Base-by-base conservation (phyloP, 306 rosid species). In the Cotoneaster glaucophyllus region DNA sequence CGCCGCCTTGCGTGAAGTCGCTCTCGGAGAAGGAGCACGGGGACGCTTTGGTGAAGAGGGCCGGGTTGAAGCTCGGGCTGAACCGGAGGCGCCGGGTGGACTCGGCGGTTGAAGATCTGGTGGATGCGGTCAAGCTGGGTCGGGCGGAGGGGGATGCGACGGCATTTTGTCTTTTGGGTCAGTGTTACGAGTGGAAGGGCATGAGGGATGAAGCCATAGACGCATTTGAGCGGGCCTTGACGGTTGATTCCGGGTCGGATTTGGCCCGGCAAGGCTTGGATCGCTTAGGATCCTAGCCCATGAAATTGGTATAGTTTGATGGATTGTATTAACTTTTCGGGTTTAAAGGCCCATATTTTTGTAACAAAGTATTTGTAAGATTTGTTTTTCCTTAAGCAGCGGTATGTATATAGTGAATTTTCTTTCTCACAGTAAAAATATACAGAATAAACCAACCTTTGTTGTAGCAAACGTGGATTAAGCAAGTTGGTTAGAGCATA, bases 171-270 rank as follows among this genome's bases (percentile, higher is more conserved):
- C 74, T 85, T 80, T 45, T 90, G 79, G 96, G 91, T 7, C 81
- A 88, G 54, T 90, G 96, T 79, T 88, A 85, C 69, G 93, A 90
- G 82, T 70, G 89, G 90, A 92, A 86, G 24, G 84, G 84, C 4
- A 75, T 85, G 87, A 79, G 5, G 22, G 76, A 57, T 1, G 86
- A 81, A 77, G 89, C 96, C 10, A 43, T n/a, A 69, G 83, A 86
- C 56, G 83, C 82, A 4, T 90, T 82, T 4, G 52, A 69, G 59
- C 79, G 78, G 85, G 88, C 83, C 43, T 70, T 82, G 15, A 68
- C 63, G 17, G n/a, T 82, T 31, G 86, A 85, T 26, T 86, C 96
- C 9, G 83, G 61, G 53, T 89, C 76, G 0, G 14, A 53, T 24
- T 70, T 76, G 65, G 93, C 93, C 45, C 81, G 59, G 1, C 44